These are phyloP conservation scores for Exophiala spinifera DNA, from an alignment of 2,329 filamentous ascomycete genomes.

Conservation along the genomic window DNA sequence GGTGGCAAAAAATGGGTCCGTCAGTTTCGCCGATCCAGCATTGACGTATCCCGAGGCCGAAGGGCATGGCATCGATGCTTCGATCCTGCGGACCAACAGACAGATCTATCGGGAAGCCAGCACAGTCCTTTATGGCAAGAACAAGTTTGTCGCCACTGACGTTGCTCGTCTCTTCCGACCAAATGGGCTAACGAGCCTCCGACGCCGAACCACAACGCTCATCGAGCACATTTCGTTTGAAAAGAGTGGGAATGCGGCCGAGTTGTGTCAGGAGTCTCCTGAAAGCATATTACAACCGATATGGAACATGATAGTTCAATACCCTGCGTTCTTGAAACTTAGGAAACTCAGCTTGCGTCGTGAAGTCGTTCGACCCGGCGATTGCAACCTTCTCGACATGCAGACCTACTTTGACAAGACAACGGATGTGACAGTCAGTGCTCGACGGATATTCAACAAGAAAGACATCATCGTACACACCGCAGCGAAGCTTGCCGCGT, in stretches of 20 bases:
- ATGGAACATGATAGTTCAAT: conserved; percentile 7
- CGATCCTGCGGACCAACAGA: conserved; percentile 10
- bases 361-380: conserved; percentile 12
- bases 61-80: conserved; percentile 6
- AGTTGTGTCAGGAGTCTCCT: conserved; percentile 2
- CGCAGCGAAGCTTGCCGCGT: conserved; percentile 10
- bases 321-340: conserved; percentile 14
- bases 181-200: conserved; percentile 10
- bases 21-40: conserved; percentile 5
- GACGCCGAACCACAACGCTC: conserved; percentile 9
- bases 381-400: conserved; percentile 2
- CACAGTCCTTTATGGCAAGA: conserved; percentile 19
- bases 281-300: conserved; percentile 5
- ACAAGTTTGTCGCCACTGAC: conserved; percentile 16
- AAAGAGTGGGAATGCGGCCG: neutral
- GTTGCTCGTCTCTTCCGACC: conserved; percentile 15
- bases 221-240: conserved; percentile 14
- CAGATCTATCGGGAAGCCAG: conserved; percentile 18
- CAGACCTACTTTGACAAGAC: conserved; percentile 2
- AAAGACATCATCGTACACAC: conserved; percentile 2
- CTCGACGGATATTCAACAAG: conserved; percentile 11
- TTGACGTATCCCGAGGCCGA: neutral
- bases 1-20: neutral
- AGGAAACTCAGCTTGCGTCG: conserved; percentile 14
- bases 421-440: neutral